These are phyloP conservation scores for Tilletia setariae DNA, from an alignment of 1,284 basidiomycete genomes.

Conservation along the genomic window DNA sequence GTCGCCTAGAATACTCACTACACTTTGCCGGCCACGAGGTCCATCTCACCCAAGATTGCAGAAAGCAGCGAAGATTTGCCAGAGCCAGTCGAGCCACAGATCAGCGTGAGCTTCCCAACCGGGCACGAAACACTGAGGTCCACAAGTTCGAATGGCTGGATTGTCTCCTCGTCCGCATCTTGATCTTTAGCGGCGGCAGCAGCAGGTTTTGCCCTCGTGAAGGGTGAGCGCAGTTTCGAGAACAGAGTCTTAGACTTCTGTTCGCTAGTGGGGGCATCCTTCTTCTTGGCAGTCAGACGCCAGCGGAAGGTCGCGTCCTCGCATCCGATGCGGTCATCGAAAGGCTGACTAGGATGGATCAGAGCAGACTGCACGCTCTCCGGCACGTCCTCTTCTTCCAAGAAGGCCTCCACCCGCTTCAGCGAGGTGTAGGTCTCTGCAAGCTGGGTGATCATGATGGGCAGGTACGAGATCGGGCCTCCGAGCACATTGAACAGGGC, in stretches of 20 bases:
- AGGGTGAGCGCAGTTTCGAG: neutral
- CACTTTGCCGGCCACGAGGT: slow-evolving; percentile 29
- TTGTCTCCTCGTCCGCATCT: neutral
- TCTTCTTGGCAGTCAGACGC: slow-evolving; percentile 17
- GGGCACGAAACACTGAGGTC: slow-evolving; percentile 34
- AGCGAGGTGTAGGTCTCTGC: slow-evolving; percentile 12
- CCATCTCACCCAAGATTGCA: slow-evolving; percentile 44
- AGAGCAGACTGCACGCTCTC: slow-evolving; percentile 2
- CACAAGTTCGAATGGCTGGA: slow-evolving; percentile 30
- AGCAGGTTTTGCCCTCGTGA: neutral
- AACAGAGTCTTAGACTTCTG: neutral
- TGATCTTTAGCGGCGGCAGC: neutral
- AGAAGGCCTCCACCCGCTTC: neutral
- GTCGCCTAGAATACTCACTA: slow-evolving; percentile 2
- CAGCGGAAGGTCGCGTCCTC: slow-evolving; percentile 64
- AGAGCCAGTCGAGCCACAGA: slow-evolving; percentile 45
- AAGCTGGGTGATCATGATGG: slow-evolving; percentile 5
- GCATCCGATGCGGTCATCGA: slow-evolving; percentile 63
- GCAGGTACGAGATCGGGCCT: neutral
- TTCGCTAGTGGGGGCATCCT: neutral
- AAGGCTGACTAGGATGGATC: slow-evolving; percentile 11
- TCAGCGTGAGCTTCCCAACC: slow-evolving; percentile 32
- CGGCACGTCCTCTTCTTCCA: slow-evolving; percentile 12
- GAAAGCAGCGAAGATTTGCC: slow-evolving; percentile 48
- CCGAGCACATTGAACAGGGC: slow-evolving; percentile 30